Percentiles rank a stretch among this genome's conserved stretches.
These are phyloP conservation scores for Schizosaccharomyces japonicus DNA, from an alignment of 805 yeast species.

Conservation along the genomic window DNA sequence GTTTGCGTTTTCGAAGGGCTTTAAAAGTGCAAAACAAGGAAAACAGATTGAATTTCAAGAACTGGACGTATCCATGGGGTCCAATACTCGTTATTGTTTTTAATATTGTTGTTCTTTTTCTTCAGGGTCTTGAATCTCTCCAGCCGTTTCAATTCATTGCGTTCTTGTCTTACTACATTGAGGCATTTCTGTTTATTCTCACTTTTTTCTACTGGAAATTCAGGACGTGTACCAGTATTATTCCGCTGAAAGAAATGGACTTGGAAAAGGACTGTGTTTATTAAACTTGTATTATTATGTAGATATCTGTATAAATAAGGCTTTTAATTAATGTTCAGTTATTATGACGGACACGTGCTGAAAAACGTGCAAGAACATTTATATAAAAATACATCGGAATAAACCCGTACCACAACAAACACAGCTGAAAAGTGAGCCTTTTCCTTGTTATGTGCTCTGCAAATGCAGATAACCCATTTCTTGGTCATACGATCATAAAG, in stretches of 20 bases:
- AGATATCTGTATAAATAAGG: too few species aligned
- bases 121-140: constrained; percentile 64
- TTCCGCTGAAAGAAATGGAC: constrained; percentile 28
- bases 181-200: constrained; percentile 21
- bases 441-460: too few species aligned
- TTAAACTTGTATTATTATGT: too few species aligned
- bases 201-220: constrained; percentile 31
- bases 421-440: too few species aligned
- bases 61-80: constrained; percentile 34
- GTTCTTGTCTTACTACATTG: constrained; percentile 34
- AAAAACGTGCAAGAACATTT: too few species aligned
- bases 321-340: too few species aligned
- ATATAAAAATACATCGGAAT: not conserved
- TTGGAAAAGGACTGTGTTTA: constrained; percentile 36
- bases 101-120: constrained; percentile 36
- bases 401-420: not conserved
- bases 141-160: constrained; percentile 29
- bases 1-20: constrained; percentile 30
- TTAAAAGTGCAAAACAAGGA: constrained; percentile 21
- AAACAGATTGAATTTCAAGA: constrained; percentile 24
- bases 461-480: too few species aligned
- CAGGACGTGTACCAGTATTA: constrained; percentile 21
- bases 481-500: too few species aligned
- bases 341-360: too few species aligned
- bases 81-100: constrained; percentile 35